These are phyloP conservation scores for Leishmania tropica DNA, from an alignment of 208 protist species.

Conservation along the genomic window DNA sequence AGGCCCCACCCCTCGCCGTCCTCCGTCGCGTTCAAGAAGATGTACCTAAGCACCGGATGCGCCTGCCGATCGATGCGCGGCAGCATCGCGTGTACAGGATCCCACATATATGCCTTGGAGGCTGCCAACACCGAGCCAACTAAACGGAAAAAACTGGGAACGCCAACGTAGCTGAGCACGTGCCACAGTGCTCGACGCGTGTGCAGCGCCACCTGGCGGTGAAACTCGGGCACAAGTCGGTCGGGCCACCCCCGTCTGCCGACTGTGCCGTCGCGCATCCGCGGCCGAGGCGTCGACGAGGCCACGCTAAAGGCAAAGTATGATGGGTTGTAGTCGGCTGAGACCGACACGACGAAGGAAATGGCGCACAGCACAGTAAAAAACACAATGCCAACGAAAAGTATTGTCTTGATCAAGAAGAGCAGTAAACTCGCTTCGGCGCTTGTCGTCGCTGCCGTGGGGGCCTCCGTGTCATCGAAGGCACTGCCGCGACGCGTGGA, in stretches of 20 bases:
- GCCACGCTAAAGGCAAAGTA: slow-evolving; percentile 27
- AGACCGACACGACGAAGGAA: slow-evolving; percentile 27
- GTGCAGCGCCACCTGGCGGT: slow-evolving; percentile 33
- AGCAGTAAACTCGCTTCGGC: neutral
- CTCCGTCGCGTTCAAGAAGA: slow-evolving; percentile 2
- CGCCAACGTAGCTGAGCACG: neutral
- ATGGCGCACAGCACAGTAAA: slow-evolving; percentile 30
- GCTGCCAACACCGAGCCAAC: neutral
- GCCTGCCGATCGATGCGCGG: slow-evolving; percentile 4
- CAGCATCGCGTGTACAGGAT: slow-evolving; percentile 2
- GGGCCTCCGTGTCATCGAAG: neutral
- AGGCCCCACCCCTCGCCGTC: slow-evolving; percentile 10
- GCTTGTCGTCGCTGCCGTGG: neutral
- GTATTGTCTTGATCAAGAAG: slow-evolving; percentile 1
- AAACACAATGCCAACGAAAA: slow-evolving; percentile 19
- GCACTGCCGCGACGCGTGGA: neutral
- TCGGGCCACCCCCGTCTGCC: slow-evolving; percentile 18
- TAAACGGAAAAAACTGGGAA: neutral
- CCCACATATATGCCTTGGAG: neutral
- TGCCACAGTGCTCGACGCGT: slow-evolving; percentile 12
- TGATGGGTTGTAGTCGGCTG: slow-evolving; percentile 24
- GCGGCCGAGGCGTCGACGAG: neutral
- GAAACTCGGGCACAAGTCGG: slow-evolving; percentile 32
- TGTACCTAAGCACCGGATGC: slow-evolving; percentile 17
- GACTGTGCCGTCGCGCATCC: neutral